Evolutionary conservation across 495 filamentous ascomycete species (phyloP).

Genomic region (Aspergillus asperescens): DNA sequence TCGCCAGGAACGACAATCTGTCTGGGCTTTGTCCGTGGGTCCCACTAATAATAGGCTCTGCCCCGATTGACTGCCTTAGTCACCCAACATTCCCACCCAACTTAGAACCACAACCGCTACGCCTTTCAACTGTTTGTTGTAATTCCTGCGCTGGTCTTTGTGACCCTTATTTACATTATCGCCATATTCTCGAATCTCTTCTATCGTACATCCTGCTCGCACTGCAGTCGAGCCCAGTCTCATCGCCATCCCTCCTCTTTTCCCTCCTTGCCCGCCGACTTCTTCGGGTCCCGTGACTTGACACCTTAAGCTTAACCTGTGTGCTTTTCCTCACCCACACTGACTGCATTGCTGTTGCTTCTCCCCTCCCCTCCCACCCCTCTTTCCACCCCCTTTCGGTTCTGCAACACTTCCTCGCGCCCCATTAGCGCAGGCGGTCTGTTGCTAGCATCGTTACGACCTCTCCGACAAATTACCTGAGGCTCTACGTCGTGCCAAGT

Average conservation of each 20-base stretch:
- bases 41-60: neutral
- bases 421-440: conserved; percentile 39
- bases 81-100: neutral
- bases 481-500: conserved; percentile 39
- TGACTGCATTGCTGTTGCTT: too few relatives aligned
- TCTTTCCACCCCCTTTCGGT: conserved; percentile 12
- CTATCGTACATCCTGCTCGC: neutral
- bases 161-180: too few relatives aligned
- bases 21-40: neutral
- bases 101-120: neutral
- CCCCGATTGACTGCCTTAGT: neutral
- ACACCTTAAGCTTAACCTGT: conserved; percentile 9
- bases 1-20: neutral
- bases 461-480: conserved; percentile 7
- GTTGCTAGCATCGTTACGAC: conserved; percentile 31
- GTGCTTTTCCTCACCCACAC: conserved; percentile 12
- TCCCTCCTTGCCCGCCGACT: conserved; percentile 4
- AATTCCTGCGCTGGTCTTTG: too few relatives aligned
- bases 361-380: conserved; percentile 14
- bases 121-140: too few relatives aligned
- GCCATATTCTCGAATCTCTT: neutral
- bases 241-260: conserved; percentile 1
- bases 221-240: neutral
- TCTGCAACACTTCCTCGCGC: conserved; percentile 11
- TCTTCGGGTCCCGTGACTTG: conserved; percentile 20